phyloP scores from a whole-genome alignment of 495 filamentous ascomycete genomes.

The Aspergillus olivimuriae region DNA sequence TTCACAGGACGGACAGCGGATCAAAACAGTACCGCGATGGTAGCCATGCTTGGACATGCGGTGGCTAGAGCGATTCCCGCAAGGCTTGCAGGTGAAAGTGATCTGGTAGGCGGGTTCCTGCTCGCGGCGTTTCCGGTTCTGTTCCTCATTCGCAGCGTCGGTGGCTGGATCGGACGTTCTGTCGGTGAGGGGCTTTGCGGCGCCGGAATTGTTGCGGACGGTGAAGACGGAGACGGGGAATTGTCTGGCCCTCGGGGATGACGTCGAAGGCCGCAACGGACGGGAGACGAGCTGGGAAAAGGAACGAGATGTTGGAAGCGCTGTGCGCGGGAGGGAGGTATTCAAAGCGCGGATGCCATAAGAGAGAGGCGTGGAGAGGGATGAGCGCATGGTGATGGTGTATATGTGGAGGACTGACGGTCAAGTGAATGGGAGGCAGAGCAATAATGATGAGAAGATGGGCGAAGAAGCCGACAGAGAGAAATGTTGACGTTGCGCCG shows the following conservation, averaged over 20 bases:
- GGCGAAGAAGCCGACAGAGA: background rate
- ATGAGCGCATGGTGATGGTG: constrained; percentile 7
- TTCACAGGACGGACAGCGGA: constrained; percentile 77
- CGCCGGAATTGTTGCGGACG: constrained; percentile 27
- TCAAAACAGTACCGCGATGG: constrained; percentile 78
- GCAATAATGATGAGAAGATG: background rate
- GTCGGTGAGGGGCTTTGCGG: constrained; percentile 27
- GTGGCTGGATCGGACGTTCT: constrained; percentile 14
- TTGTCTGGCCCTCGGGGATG: background rate
- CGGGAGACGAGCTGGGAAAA: constrained; percentile 12
- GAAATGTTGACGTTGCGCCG: constrained; percentile 15
- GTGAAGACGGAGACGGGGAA: constrained; percentile 1
- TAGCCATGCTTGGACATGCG: constrained; percentile 87
- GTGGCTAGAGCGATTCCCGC: constrained; percentile 66
- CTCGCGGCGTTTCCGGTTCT: constrained; percentile 28
- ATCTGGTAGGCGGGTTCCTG: constrained; percentile 71
- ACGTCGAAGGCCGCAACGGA: constrained; percentile 3
- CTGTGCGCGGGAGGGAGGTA: constrained; percentile 9
- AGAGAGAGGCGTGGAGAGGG: constrained; percentile 2
- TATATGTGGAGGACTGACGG: background rate
- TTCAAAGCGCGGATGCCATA: constrained; percentile 13
- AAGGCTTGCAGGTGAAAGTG: constrained; percentile 89
- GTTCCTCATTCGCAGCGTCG: constrained; percentile 26
- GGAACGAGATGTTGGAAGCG: constrained; percentile 10
- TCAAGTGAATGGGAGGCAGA: background rate